Evolutionary conservation across 23 red algal genomes (phyloP), one percentile per base, ranked within the genome.

Genomic region (Gracilaria caudata): DNA sequence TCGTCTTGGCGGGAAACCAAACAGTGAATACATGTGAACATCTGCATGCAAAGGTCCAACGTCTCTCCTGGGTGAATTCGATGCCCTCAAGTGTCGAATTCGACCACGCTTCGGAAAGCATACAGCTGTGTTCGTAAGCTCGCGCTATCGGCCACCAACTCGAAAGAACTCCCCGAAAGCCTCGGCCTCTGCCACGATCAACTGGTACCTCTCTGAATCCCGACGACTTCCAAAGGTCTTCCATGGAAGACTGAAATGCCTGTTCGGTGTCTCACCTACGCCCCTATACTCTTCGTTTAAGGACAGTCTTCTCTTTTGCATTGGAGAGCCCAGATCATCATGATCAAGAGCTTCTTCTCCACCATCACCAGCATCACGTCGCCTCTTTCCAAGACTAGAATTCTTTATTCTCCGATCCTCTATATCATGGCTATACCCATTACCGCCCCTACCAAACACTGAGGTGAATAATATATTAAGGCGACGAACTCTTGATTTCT

Each of bases 231-330:
- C 70, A 47, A 46, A 75, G 24, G 24, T 47, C n/a, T 43, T 49
- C 70, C 70, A 75, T 36, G 70, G 70, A 24, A 75, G 70, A 47
- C 70, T 75, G 37, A 24, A 49, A 47, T 40, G 70, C 25, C 40
- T 75, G 1, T 47, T 75, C 12, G 70, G 70, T 3, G 70, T 75
- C 26, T 43, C 70, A 23, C 43, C 4, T 4, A 4, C n/a, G 13
- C 43, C 70, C 40, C n/a, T 43, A 24, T 75, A 75, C 24, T 75
- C 70, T 46, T 75, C 70, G n/a, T 25, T 29, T 2, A 75, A 21
- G 19, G 70, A 75, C 32, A 75, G 40, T 21, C 70, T 75, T 49
- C 70, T 33, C 70, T 9, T 66, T 36, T 16, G 25, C 26, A 17
- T 17, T 66, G 61, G 61, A 36, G 61, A 66, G 0, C 30, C 61